A percentile compares a stretch with the other conserved stretches of the same genome.
Evolutionary conservation across 2,329 filamentous ascomycete genomes (phyloP).

Genomic region (Tolypocladium tropicale): DNA sequence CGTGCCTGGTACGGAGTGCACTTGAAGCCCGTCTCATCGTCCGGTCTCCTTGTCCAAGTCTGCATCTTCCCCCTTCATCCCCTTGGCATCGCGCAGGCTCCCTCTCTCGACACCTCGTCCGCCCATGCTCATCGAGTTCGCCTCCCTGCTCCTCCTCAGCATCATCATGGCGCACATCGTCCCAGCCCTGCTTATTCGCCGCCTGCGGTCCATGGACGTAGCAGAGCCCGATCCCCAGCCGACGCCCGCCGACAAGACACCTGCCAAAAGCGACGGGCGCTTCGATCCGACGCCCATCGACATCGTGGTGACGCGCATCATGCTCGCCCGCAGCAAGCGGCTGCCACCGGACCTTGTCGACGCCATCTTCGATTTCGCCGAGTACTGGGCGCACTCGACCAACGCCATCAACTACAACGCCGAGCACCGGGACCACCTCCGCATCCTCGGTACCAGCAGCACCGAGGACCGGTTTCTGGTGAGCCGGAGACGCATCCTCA

Average conservation of each 20-base stretch:
- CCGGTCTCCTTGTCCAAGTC: not conserved
- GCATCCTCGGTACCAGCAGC: slow-evolving; percentile 11
- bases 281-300: slow-evolving; percentile 34
- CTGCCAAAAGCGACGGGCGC: not conserved
- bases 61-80: too few relatives aligned
- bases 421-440: slow-evolving; percentile 11
- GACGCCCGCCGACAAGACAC: slow-evolving; percentile 2
- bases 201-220: slow-evolving; percentile 4
- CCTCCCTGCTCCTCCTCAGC: slow-evolving; percentile 3
- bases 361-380: slow-evolving; percentile 45
- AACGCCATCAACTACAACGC: slow-evolving; percentile 18
- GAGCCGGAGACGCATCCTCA: slow-evolving; percentile 5
- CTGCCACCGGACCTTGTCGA: slow-evolving; percentile 48
- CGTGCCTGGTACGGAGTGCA: too few relatives aligned
- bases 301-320: slow-evolving; percentile 35
- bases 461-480: slow-evolving; percentile 24
- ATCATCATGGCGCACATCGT: slow-evolving; percentile 17
- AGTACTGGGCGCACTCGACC: slow-evolving; percentile 49
- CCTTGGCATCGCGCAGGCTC: not conserved
- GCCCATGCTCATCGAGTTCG: slow-evolving; percentile 5
- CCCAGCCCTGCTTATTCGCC: slow-evolving; percentile 10
- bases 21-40: not conserved
- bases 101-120: not conserved
- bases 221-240: not conserved
- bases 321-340: slow-evolving; percentile 30